Conservation (phyloP, 371 early-diverging fungal genomes). For the Mucor piriformis region DNA sequence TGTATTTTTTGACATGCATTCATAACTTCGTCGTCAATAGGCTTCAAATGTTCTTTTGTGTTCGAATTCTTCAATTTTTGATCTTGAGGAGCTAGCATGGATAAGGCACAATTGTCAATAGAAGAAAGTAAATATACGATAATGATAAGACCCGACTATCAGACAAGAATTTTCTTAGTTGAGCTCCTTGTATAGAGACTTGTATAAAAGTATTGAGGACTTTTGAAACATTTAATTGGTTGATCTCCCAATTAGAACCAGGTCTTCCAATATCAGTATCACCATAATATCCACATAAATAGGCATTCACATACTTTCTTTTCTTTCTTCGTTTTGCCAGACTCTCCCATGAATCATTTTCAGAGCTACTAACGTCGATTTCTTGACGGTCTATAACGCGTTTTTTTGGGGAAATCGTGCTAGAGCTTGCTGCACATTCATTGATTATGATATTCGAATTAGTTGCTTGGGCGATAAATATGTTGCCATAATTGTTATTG, state of each 20-base stretch:
- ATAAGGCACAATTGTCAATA: constrained; percentile 5
- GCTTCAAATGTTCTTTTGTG: constrained; percentile 8
- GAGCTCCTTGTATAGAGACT: constrained; percentile 9
- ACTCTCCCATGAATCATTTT: constrained; percentile 2
- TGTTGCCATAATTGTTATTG: constrained; percentile 12
- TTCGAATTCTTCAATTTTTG: constrained; percentile 2
- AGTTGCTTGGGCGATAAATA: constrained; percentile 9
- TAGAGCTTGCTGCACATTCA: neutral
- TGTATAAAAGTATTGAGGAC: neutral
- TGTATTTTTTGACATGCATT: constrained; percentile 12
- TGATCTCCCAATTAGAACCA: neutral
- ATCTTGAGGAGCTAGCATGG: constrained; percentile 6
- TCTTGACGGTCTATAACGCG: neutral
- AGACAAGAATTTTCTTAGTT: constrained; percentile 7
- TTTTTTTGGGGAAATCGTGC: neutral
- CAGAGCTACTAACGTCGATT: constrained; percentile 5
- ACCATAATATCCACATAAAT: constrained; percentile 6
- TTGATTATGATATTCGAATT: constrained; percentile 1
- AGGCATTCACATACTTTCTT: constrained; percentile 7
- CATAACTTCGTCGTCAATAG: constrained; percentile 2
- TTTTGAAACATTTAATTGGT: constrained; percentile 1
- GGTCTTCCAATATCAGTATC: constrained; percentile 5
- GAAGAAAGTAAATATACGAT: constrained; percentile 6
- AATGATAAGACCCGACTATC: constrained; percentile 8
- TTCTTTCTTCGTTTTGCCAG: constrained; percentile 8